A percentile compares a stretch with the other conserved stretches of the same genome.
Evolutionary conservation across 129 eudicot species (phyloP).

Genomic region (Solidago caesia): DNA sequence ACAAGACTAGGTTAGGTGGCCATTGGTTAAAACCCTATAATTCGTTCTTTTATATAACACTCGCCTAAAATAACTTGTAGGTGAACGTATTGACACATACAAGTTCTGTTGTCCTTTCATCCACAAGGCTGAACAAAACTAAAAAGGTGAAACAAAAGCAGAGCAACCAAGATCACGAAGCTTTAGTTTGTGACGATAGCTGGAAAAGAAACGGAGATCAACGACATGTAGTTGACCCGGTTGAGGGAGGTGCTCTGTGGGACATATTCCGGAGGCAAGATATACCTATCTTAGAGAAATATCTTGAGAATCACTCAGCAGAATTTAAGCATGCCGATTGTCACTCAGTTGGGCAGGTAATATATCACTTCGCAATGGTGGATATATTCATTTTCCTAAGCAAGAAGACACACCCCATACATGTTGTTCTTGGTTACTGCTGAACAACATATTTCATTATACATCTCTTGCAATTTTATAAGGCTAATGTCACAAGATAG

Average conservation of each 20-base stretch:
- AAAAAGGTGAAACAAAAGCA: neutral
- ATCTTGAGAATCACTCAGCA: neutral
- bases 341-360: neutral
- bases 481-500: too few relatives aligned
- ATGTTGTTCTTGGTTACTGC: neutral
- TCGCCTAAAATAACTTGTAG: neutral
- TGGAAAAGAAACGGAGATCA: too few relatives aligned
- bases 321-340: neutral
- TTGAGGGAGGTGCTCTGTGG: neutral
- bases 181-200: neutral
- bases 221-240: neutral
- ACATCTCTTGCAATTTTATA: neutral
- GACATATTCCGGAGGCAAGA: neutral
- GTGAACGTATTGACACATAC: slow-evolving; percentile 15
- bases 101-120: neutral
- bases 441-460: neutral
- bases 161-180: neutral
- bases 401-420: neutral
- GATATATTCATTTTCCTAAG: too few relatives aligned
- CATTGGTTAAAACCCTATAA: neutral
- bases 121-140: slow-evolving; percentile 14
- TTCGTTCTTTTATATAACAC: too few relatives aligned
- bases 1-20: neutral
- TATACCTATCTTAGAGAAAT: too few relatives aligned
- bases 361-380: too few relatives aligned